These are phyloP conservation scores for Panus rudis DNA, from an alignment of 768 basidiomycete genomes.

Conservation along the genomic window DNA sequence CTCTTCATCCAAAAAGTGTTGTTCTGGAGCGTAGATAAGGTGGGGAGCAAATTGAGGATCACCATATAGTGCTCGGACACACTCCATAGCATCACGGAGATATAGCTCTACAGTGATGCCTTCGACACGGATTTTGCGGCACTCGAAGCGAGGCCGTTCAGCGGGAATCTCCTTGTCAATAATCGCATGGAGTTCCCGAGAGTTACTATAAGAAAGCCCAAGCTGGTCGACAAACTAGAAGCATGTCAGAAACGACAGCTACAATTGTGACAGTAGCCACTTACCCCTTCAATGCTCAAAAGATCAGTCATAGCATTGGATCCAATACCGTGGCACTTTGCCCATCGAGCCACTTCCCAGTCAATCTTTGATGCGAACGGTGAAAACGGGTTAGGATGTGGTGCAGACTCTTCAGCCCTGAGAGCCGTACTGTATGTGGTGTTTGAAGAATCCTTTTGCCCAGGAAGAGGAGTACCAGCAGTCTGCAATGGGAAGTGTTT, in stretches of 20 bases:
- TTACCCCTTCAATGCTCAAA: slow-evolving; percentile 31
- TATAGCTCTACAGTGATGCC: slow-evolving; percentile 28
- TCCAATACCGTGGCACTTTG: slow-evolving; percentile 27
- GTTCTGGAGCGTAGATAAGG: slow-evolving; percentile 28
- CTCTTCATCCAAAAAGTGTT: slow-evolving; percentile 27
- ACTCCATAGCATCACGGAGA: slow-evolving; percentile 27
- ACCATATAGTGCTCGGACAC: slow-evolving; percentile 26
- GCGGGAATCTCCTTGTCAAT: slow-evolving; percentile 22
- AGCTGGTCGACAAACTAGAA: slow-evolving; percentile 13
- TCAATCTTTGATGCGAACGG: slow-evolving; percentile 30
- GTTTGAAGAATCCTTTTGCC: no score
- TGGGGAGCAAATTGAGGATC: slow-evolving; percentile 24
- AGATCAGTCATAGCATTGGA: slow-evolving; percentile 34
- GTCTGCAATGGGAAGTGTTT: neutral
- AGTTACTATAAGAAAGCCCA: slow-evolving; percentile 23
- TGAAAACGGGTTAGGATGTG: slow-evolving; percentile 12
- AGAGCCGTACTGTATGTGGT: no score
- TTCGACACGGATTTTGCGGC: slow-evolving; percentile 20
- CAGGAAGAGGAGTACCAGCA: neutral
- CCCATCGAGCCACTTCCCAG: slow-evolving; percentile 35
- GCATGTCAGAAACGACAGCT: neutral
- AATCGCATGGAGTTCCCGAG: slow-evolving; percentile 22
- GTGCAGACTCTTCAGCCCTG: neutral
- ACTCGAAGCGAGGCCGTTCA: slow-evolving; percentile 15
- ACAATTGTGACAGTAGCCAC: slow-evolving; percentile 9